Evolutionary conservation across 2,329 filamentous ascomycete species (phyloP).

Genomic region (Aspergillus brunneoviolaceus): DNA sequence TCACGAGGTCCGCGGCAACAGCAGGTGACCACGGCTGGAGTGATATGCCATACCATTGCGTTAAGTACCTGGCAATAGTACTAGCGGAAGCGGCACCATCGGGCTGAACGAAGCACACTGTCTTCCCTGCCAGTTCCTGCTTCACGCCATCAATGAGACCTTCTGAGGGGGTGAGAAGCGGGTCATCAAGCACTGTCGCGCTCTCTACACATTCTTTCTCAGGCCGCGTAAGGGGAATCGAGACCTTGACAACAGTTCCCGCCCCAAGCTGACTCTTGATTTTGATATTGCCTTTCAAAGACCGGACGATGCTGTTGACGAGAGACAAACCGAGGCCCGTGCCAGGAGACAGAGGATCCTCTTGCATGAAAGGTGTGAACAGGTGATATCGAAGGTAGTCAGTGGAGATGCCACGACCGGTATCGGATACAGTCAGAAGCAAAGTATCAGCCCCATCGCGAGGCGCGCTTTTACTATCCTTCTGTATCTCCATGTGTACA

Average conservation of each 20-base stretch:
- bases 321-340: constrained; percentile 63
- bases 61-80: neutral
- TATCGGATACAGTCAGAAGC: constrained; percentile 53
- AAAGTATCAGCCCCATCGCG: constrained; percentile 6
- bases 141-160: neutral
- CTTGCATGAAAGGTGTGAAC: constrained; percentile 62
- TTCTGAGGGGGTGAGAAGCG: neutral
- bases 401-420: constrained; percentile 60
- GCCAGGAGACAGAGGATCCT: constrained; percentile 56
- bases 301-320: constrained; percentile 57
- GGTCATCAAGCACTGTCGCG: neutral
- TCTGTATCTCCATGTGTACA: constrained; percentile 30
- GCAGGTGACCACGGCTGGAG: neutral
- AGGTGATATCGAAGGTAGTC: constrained; percentile 57
- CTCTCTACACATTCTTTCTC: neutral
- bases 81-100: neutral
- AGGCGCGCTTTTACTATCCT: constrained; percentile 13
- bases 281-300: constrained; percentile 56
- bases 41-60: neutral
- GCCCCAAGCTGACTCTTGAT: constrained; percentile 49
- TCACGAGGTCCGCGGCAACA: neutral
- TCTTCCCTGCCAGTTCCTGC: neutral
- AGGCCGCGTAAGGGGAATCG: constrained; percentile 1
- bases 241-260: constrained; percentile 53
- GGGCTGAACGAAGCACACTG: neutral